Percentiles rank a stretch among this genome's conserved stretches.
phyloP scores from a whole-genome alignment of 768 basidiomycete genomes.

The Boletus coccyginus region DNA sequence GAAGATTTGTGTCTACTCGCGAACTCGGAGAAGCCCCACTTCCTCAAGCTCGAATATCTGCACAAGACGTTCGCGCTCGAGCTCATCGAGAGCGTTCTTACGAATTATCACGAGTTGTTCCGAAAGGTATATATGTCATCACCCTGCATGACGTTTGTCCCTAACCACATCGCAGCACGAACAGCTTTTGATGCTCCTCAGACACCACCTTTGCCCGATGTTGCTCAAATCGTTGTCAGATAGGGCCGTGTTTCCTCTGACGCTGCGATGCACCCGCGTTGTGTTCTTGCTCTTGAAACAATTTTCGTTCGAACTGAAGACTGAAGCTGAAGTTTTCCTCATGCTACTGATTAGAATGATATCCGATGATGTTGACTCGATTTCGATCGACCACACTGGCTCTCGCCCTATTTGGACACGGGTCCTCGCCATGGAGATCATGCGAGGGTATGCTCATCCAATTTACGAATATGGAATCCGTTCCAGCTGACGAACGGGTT shows the following conservation, averaged over 20 bases:
- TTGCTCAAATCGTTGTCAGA: constrained; percentile 85
- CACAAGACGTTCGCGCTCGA: constrained; percentile 97
- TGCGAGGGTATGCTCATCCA: constrained; percentile 61
- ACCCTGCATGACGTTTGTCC: not conserved
- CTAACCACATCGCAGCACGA: constrained; percentile 50
- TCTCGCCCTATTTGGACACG: constrained; percentile 79
- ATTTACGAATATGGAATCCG: not conserved
- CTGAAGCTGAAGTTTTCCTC: constrained; percentile 86
- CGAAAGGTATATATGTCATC: constrained; percentile 53
- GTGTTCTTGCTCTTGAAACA: constrained; percentile 92
- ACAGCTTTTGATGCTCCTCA: constrained; percentile 83
- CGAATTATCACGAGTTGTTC: constrained; percentile 87
- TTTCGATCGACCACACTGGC: constrained; percentile 24
- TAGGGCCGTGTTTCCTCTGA: constrained; percentile 79
- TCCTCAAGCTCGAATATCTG: constrained; percentile 77
- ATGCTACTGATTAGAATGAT: constrained; percentile 66
- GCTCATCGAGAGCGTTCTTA: constrained; percentile 93
- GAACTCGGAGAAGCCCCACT: constrained; percentile 74
- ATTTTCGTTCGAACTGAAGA: constrained; percentile 75
- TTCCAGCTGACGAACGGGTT: constrained; percentile 1
- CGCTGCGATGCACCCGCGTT: constrained; percentile 88
- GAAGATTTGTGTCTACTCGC: constrained; percentile 91
- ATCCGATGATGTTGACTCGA: constrained; percentile 47
- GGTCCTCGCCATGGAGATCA: constrained; percentile 88
- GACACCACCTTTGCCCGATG: constrained; percentile 86